Evolutionary conservation across 2,329 filamentous ascomycete species (phyloP), one percentile per base, ranked within the genome.

Genomic region (Penicillium sp.): DNA sequence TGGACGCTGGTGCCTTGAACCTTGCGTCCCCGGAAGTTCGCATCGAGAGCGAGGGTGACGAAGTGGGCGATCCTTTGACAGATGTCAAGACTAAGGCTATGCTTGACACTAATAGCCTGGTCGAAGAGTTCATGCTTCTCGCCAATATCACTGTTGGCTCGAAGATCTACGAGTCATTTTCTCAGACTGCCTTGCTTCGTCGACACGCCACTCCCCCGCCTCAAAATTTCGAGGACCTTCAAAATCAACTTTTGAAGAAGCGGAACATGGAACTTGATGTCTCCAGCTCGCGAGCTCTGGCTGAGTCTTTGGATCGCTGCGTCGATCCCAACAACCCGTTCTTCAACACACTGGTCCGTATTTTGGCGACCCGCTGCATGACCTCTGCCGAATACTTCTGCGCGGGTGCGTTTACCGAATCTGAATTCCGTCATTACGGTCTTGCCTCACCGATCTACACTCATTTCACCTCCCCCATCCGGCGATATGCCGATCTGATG

Each of bases 111-210:
- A 98, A 97, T 74, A 96, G 91, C 21, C 80, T 98, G 5, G 94
- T 98, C 26, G 93, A 98, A 67, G 93, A 98, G 67, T 97, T 98
- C 77, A 98, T 98, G 93, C 77, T 98, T 64, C 86, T 97, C 67
- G 94, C 93, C 76, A 98, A 98, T 72, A 89, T 88, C 64, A 91
- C 85, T 59, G 94, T 98, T 28, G 93, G 91, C 6, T 80, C 83
- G 57, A 91, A 88, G 69, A 94, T 95, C 64, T 88, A 95, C 72
- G 80, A 87, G 43, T 83, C 89, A 3, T 97, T 96, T 71, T 91
- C 93, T 0, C 91, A 98, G 70, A 97, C 90, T 0, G 93, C 93
- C 43, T 83, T 98, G 61, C 81, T 98, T 15, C 87, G 91, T 55
- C 87, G 93, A 51, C 93, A 98, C 77, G 89, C 80, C 17, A 83